Evolutionary conservation across 805 yeast genomes (phyloP).

Genomic region (Starmera caribaea): DNA sequence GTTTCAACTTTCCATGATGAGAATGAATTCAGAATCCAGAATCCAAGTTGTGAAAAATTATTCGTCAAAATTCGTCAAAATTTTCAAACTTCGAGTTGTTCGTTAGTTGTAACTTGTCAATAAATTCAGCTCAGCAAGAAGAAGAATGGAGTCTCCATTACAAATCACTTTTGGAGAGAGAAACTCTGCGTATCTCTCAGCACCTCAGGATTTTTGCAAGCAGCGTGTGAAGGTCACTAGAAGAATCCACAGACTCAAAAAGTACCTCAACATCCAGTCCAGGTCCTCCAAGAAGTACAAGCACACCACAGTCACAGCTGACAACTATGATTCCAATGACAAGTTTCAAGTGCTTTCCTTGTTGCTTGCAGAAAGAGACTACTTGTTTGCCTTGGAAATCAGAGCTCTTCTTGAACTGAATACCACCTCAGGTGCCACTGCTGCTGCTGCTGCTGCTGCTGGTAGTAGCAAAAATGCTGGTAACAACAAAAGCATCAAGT

Average conservation of each 20-base stretch:
- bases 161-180: constrained; percentile 40
- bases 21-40: no score
- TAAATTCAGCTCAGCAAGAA: neutral
- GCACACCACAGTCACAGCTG: constrained; percentile 36
- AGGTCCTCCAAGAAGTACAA: constrained; percentile 58
- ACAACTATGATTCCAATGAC: constrained; percentile 40
- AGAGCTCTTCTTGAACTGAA: constrained; percentile 44
- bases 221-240: constrained; percentile 57
- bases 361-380: constrained; percentile 68
- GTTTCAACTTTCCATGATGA: no score
- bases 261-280: constrained; percentile 49
- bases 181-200: constrained; percentile 48
- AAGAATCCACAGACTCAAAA: constrained; percentile 55
- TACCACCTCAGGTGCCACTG: constrained; percentile 24
- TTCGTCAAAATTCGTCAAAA: no score
- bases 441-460: no score
- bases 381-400: constrained; percentile 58
- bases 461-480: no score
- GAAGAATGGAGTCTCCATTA: constrained; percentile 12
- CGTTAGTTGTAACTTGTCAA: no score
- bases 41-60: no score
- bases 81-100: no score
- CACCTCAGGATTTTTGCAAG: constrained; percentile 59
- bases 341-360: constrained; percentile 52
- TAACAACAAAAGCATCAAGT: constrained; percentile 7